Evolutionary conservation across 805 yeast species (phyloP).

Genomic region (Torulaspora franciscae): DNA sequence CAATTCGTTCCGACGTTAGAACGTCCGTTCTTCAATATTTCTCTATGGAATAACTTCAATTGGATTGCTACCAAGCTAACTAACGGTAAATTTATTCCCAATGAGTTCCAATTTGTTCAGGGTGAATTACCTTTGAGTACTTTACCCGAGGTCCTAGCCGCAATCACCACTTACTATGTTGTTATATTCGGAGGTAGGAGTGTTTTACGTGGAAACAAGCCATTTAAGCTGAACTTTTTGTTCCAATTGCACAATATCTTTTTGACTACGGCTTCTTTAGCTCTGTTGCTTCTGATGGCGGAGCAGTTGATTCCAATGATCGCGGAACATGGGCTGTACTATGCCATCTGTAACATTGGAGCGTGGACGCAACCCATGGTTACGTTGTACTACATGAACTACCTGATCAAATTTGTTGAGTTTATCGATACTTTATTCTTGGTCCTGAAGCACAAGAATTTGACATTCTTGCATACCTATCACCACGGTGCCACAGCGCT

Average conservation of each 20-base stretch:
- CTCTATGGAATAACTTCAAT: conserved; percentile 33
- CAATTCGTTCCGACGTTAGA: conserved; percentile 30
- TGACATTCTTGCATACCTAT: conserved; percentile 89
- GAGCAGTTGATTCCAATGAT: conserved; percentile 86
- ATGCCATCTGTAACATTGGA: conserved; percentile 69
- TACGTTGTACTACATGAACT: conserved; percentile 82
- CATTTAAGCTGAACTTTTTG: conserved; percentile 66
- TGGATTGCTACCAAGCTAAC: conserved; percentile 18
- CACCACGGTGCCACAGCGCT: conserved; percentile 98
- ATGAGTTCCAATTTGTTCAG: conserved; percentile 60
- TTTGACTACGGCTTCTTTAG: conserved; percentile 63
- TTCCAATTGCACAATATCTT: conserved; percentile 83
- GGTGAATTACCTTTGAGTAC: conserved; percentile 65
- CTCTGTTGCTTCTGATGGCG: conserved; percentile 59
- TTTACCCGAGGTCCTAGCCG: conserved; percentile 51
- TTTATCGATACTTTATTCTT: conserved; percentile 87
- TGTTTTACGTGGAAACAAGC: conserved; percentile 51
- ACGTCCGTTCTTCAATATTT: conserved; percentile 35
- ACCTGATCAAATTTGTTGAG: conserved; percentile 83
- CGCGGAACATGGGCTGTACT: conserved; percentile 68
- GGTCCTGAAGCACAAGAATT: conserved; percentile 85
- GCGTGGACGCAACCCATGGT: conserved; percentile 85
- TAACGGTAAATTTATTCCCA: conserved; percentile 29
- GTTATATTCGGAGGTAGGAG: conserved; percentile 83
- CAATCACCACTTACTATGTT: conserved; percentile 66